Evolutionary conservation across 1,139 yeast species (phyloP).

Genomic region (Sugiyamaella xylanicola): DNA sequence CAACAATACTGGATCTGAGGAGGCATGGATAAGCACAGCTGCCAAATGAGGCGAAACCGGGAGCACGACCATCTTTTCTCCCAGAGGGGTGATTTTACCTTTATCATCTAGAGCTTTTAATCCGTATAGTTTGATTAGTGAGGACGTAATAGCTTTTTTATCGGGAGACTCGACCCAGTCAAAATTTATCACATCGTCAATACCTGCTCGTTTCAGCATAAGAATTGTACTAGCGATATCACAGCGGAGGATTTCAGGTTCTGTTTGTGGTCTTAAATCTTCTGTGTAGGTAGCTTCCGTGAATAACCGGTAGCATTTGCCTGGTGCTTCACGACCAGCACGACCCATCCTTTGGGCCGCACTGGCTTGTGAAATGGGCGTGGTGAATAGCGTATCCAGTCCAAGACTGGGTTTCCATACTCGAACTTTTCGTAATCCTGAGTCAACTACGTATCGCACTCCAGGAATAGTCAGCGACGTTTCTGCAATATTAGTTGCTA

Average conservation of each 20-base stretch:
- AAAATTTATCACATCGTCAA: conserved; percentile 82
- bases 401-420: conserved; percentile 95
- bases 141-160: conserved; percentile 70
- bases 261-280: conserved; percentile 71
- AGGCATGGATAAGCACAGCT: conserved; percentile 78
- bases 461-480: conserved; percentile 96
- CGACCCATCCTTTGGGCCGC: conserved; percentile 97
- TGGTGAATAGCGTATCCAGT: conserved; percentile 83
- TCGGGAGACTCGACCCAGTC: conserved; percentile 94
- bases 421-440: conserved; percentile 89
- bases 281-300: conserved; percentile 67
- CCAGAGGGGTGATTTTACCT: conserved; percentile 76
- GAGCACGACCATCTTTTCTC: conserved; percentile 80
- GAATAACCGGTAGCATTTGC: conserved; percentile 85
- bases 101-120: conserved; percentile 75
- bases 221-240: conserved; percentile 83
- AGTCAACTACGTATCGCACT: conserved; percentile 88
- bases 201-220: conserved; percentile 79
- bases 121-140: conserved; percentile 74
- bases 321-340: conserved; percentile 96
- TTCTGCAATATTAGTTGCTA: conserved; percentile 96
- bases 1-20: conserved; percentile 52
- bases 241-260: conserved; percentile 86
- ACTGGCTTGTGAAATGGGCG: conserved; percentile 91
- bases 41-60: conserved; percentile 92